Evolutionary conservation across 208 protist genomes (phyloP), one percentile per base, ranked within the genome.

Genomic region (Herpetomonas samuelpessoai): DNA sequence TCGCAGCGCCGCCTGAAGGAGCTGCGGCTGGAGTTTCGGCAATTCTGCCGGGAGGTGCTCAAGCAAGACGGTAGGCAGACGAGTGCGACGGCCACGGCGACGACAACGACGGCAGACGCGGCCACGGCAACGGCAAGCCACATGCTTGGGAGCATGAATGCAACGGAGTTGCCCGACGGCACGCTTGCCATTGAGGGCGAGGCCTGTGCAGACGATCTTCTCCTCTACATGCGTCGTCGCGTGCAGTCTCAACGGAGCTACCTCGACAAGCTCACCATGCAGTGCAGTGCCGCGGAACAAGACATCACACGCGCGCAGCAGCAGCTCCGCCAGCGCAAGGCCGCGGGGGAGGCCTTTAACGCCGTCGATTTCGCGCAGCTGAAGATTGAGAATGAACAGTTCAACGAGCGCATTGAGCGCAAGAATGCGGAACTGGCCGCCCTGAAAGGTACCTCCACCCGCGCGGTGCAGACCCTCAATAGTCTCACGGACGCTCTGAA

Each of bases 331-430:
- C 88, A 96, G 68, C 86, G 94, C 29, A 82, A 86, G 44, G 84
- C 93, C 24, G 91, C 93, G 31, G 96, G 96, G 16, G 93, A 96
- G 41, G 85, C 89, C 9, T 93, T 98, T 59, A 89, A 94, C 51
- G 78, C 83, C 0, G 96, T 98, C 60, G 97, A 98, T 62, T 97
- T 98, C 68, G 92, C 97, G 45, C 96, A 98, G 79, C 82, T 98
- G 3, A 84, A 91, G 39, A 98, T 98, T 70, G 96, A 98, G 60
- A 98, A 98, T 58, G 86, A 97, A 67, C 91, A 98, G 76, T 95
- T 97, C 60, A 88, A 73, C n/a, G 92, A 97, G 53, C 89, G 94
- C 48, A 97, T 98, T 38, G 92, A 97, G 28, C 71, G 95, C 60
- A 96, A 96, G 57, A 98, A 98, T 74, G 79, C 74, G 31, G 96